Base-by-base conservation (phyloP, 352 stramenopile species). In the Phytophthora cryptogea region DNA sequence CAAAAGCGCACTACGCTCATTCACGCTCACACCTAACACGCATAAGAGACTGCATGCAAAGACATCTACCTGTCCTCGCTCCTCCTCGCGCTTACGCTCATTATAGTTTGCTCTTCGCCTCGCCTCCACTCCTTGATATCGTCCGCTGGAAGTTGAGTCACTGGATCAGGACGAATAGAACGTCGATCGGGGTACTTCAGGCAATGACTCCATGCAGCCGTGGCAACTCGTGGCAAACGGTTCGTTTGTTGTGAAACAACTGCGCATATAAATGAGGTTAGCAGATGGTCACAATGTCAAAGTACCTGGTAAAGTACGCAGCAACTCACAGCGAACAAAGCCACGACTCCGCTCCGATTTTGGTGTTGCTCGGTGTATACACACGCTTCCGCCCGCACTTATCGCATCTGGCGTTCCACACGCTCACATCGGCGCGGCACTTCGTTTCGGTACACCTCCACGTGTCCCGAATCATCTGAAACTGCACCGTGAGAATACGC, bases 261-360 rank as follows among this genome's bases (percentile, higher is more conserved):
- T 86, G 59, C 10, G 31, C 14, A 58, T 32, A 20, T 10, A 59
- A 66, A 8, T 9, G 6, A 11, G 63, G 43, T 49, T 28, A 66
- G 37, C 23, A 32, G 11, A 45, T 43, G 17, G 11, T 8, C 30
- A 43, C n/a, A 36, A 57, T 32, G 33, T 23, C 50, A 48, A 14
- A 23, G 20, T 23, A 23, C 20, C 20, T 23, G 20, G 13, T 43
- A 26, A 17, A 36, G 20, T 14, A 17, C 13, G 13, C 37, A 5
- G 27, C 41, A 5, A 74, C 76, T 47, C 66, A 91, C 82, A 91
- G 71, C 8, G 76, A 84, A 51, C 82, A 91, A n/a, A 91, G 60
- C 82, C 82, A 91, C 30, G 77, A 80, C 13, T 68, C 62, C 5
- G 55, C 40, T 35, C 49, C 47, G 44, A 89, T 83, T 17, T 68